A percentile compares a stretch with the other conserved stretches of the same genome.
phyloP scores from a whole-genome alignment of 495 filamentous ascomycete genomes.

The Platismatia glauca region DNA sequence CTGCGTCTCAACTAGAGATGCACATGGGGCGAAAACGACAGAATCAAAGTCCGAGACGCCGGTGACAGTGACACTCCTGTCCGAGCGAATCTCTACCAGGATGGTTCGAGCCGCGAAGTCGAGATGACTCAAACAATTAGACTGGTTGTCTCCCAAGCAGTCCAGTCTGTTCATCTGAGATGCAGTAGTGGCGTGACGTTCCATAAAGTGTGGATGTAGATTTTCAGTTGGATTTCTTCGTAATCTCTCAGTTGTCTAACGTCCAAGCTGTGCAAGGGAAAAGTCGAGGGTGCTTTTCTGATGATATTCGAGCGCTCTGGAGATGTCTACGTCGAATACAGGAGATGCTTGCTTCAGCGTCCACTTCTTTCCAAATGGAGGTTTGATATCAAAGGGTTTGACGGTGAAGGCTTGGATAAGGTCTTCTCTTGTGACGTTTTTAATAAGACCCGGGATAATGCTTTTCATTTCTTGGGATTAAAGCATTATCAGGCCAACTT shows the following conservation, averaged over 20 bases:
- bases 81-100: conserved; percentile 32
- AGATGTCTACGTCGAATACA: background rate
- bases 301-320: background rate
- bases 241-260: conserved; percentile 5
- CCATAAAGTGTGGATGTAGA: background rate
- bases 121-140: conserved; percentile 12
- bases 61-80: conserved; percentile 27
- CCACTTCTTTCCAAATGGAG: conserved; percentile 2
- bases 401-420: conserved; percentile 4
- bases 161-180: background rate
- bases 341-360: background rate
- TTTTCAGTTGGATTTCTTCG: background rate
- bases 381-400: conserved; percentile 5
- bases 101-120: conserved; percentile 44
- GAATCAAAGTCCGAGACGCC: conserved; percentile 51
- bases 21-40: conserved; percentile 22
- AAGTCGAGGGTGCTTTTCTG: conserved; percentile 4
- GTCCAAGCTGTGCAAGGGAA: conserved; percentile 11
- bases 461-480: conserved; percentile 1
- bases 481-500: conserved; percentile 7
- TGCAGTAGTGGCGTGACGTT: background rate
- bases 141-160: conserved; percentile 27
- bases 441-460: conserved; percentile 2
- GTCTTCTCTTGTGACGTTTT: background rate
- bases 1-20: conserved; percentile 24